A percentile compares a stretch with the other conserved stretches of the same genome.
phyloP scores from a whole-genome alignment of 1,284 basidiomycete genomes.

The Cutaneotrichosporon cavernicola region DNA sequence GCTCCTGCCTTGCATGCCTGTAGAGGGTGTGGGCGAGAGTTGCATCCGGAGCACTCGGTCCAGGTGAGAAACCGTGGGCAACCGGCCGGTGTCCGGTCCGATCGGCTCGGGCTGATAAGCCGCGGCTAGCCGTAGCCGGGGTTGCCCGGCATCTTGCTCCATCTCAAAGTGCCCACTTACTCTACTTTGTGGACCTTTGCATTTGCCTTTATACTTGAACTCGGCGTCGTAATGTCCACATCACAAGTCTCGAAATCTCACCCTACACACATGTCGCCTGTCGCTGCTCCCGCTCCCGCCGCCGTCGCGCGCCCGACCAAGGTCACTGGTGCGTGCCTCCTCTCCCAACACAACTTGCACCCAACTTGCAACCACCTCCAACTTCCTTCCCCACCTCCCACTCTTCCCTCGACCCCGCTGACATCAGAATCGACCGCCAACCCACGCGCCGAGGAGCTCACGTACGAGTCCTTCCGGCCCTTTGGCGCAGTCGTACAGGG shows the following conservation, averaged over 20 bases:
- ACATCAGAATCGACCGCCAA: background rate
- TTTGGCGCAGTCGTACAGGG: slow-evolving; percentile 88
- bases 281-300: background rate
- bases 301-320: background rate
- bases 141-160: background rate
- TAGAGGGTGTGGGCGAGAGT: background rate
- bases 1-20: too few species aligned
- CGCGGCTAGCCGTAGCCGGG: background rate
- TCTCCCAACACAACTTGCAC: too few species aligned
- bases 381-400: background rate
- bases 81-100: background rate
- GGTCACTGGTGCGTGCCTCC: background rate
- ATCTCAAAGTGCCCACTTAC: background rate
- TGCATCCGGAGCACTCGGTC: background rate
- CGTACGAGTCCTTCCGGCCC: slow-evolving; percentile 74
- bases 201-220: background rate
- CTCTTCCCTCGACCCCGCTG: background rate
- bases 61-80: background rate
- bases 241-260: background rate
- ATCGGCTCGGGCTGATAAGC: slow-evolving; percentile 2
- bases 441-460: slow-evolving; percentile 54
- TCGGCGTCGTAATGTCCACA: background rate
- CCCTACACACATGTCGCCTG: background rate
- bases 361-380: too few species aligned
- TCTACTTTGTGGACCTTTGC: background rate